phyloP scores from a whole-genome alignment of 1,284 basidiomycete species.

The Tylopilus sp. region DNA sequence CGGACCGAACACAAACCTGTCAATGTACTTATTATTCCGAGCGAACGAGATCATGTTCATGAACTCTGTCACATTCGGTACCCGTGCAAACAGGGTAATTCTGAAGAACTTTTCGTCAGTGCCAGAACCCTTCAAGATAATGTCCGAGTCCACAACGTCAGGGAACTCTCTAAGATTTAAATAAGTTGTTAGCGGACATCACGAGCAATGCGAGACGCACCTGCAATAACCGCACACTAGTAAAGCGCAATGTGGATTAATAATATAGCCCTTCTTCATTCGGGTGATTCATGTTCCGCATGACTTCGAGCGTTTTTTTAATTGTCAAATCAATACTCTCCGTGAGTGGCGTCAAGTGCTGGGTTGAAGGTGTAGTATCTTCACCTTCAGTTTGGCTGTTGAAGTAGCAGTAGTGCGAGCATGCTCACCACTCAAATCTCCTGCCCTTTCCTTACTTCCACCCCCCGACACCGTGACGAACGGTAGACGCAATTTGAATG shows the following conservation, averaged over 20 bases:
- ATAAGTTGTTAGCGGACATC: neutral
- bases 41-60: constrained; percentile 99
- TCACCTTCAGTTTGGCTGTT: too few relatives aligned
- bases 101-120: constrained; percentile 99
- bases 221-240: constrained; percentile 96
- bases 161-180: constrained; percentile 79
- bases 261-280: constrained; percentile 94
- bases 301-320: constrained; percentile 72
- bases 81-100: constrained; percentile 95
- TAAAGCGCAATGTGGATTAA: constrained; percentile 95
- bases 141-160: constrained; percentile 97
- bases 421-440: too few relatives aligned
- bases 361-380: constrained; percentile 47
- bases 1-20: constrained; percentile 72
- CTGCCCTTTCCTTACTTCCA: too few relatives aligned
- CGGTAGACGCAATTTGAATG: too few relatives aligned
- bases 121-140: constrained; percentile 92
- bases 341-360: constrained; percentile 73
- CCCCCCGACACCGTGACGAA: too few relatives aligned
- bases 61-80: constrained; percentile 99
- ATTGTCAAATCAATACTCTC: constrained; percentile 85
- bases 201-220: constrained; percentile 56
- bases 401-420: too few relatives aligned
- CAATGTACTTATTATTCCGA: constrained; percentile 96
- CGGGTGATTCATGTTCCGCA: constrained; percentile 95